Conservation (phyloP, 148 eudicot species). For the Fagopyrum homotropicum region DNA sequence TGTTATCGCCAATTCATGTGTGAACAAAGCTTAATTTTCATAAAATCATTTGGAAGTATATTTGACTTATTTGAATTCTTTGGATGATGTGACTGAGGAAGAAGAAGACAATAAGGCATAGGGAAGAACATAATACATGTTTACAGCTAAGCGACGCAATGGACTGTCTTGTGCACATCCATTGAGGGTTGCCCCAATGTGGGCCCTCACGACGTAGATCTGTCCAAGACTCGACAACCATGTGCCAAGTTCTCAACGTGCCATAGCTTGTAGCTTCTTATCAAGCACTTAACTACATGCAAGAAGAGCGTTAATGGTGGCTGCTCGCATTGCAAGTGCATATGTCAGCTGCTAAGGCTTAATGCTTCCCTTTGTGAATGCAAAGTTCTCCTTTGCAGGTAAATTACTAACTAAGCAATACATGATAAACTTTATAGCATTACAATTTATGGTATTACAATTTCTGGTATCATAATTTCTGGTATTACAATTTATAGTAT, state of each 20-base stretch:
- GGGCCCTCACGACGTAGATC: constrained; percentile 68
- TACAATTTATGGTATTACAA: too few relatives aligned
- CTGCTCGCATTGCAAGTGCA: constrained; percentile 63
- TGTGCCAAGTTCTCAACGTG: constrained; percentile 68
- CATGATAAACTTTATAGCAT: too few relatives aligned
- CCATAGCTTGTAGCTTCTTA: constrained; percentile 64
- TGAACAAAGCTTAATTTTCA: not conserved
- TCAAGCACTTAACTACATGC: constrained; percentile 76
- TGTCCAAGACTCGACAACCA: constrained; percentile 47
- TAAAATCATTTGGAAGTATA: not conserved
- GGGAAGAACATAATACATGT: constrained; percentile 48
- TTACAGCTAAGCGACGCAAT: constrained; percentile 86
- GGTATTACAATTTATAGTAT: too few relatives aligned
- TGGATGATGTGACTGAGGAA: constrained; percentile 43
- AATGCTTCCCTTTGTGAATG: constrained; percentile 85
- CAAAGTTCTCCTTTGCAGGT: constrained; percentile 94
- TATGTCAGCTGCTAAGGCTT: constrained; percentile 83
- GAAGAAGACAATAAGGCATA: constrained; percentile 58
- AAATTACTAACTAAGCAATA: not conserved
- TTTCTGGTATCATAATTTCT: too few relatives aligned
- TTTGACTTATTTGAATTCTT: not conserved
- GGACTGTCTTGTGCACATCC: constrained; percentile 82
- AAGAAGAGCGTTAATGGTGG: constrained; percentile 53
- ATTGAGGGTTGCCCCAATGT: constrained; percentile 75
- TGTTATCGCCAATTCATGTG: not conserved